Conservation (phyloP, 2,329 filamentous ascomycete genomes). For the Fusarium sp. region DNA sequence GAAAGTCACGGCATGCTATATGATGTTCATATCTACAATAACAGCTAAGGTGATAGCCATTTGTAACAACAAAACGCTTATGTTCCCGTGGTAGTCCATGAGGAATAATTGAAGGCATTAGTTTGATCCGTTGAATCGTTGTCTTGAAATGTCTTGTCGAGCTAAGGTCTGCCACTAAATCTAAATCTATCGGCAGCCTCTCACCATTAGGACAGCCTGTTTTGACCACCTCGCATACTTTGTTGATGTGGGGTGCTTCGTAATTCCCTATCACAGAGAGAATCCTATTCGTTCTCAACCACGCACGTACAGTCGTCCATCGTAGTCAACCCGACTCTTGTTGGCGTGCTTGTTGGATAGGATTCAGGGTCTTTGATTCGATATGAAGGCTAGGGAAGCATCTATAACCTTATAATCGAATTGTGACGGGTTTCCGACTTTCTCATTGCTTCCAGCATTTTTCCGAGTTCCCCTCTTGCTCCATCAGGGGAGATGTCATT, state of each 20-base stretch:
- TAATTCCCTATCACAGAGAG: no score
- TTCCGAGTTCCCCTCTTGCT: not conserved
- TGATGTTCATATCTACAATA: not conserved
- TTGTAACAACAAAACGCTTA: no score
- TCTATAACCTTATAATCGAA: not conserved
- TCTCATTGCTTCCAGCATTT: not conserved
- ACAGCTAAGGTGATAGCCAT: not conserved
- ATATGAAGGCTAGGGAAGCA: not conserved
- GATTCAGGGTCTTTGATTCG: not conserved
- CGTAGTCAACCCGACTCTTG: not conserved
- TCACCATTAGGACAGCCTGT: not conserved
- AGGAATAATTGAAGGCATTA: not conserved
- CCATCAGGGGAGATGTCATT: not conserved
- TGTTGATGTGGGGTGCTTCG: not conserved
- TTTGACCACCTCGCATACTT: not conserved
- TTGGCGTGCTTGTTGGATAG: not conserved
- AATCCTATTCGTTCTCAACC: not conserved
- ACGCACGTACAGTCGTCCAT: not conserved
- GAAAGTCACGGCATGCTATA: not conserved
- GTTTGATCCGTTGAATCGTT: not conserved
- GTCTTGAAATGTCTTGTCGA: not conserved
- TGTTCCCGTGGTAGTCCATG: not conserved
- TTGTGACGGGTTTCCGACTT: not conserved
- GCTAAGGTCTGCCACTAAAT: not conserved
- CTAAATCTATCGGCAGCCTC: not conserved